Base-by-base conservation (phyloP, 2,329 filamentous ascomycete genomes). In the Lachnellula arida region DNA sequence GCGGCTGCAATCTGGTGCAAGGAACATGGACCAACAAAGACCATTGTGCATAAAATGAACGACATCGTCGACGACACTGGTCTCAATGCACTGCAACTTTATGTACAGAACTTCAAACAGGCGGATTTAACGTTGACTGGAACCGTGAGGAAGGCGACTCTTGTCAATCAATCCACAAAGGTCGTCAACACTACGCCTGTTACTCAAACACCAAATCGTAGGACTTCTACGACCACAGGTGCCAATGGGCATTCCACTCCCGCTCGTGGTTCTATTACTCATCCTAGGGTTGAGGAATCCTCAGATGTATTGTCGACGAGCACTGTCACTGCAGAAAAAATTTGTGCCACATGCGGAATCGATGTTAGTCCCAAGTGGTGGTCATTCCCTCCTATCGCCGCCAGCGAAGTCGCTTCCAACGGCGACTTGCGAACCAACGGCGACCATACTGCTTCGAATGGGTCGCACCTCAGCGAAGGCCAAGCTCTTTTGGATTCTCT, bases 1-100 rank as follows among this genome's bases (percentile, higher is more conserved):
- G 84, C 85, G n/a, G 88, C 94, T 1, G 85, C 82, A 6, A 81
- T 97, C 7, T 97, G 91, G 88, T 99, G 94, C 76, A 91, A 92
- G 69, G 88, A 94, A 52, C 94, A 99, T 70, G 73, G 80, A n/a
- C 80, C 84, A 4, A 77, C 84, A 44, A 91, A 91, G 71, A 84
- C 82, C 1, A 79, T 82, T 40, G 77, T 95, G 7, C 89, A 97
- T 72, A 81, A 79, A 11, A 90, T 97, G 77, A 81, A 89, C 60
- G 91, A 97, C 62, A 70, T 82, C 22, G 85, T 88, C 11, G 84
- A 87, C 54, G 84, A 87, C 19, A 78, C 78, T n/a, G 85, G 85
- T n/a, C 73, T 85, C 52, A 95, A 86, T 64, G 91, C 89, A 9
- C 75, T 99, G 49, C 91, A 97, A 70, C 78, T 96, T 25, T 99